Base-by-base conservation (phyloP, 2,329 filamentous ascomycete genomes). In the Stylonectria norvegica region DNA sequence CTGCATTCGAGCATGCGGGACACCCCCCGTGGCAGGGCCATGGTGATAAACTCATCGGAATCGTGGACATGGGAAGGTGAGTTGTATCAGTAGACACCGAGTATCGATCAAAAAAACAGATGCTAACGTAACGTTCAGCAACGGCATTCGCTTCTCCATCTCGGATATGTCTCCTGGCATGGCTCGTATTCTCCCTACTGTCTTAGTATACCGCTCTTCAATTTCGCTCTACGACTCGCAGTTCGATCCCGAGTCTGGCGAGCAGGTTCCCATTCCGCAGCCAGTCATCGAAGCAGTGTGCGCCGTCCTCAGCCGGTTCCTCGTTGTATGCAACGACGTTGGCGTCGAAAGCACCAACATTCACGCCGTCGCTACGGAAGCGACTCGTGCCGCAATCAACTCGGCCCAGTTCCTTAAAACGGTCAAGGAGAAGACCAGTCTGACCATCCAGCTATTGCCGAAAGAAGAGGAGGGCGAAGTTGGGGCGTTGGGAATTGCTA, bases 91-190 rank as follows among this genome's bases (percentile, higher is more conserved):
- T 9, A n/a, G 16, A 5, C 9, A 9, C 12, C 4, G 14, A 36
- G 54, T 30, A 53, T 33, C 22, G 4, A 36, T 32, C 4, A 22
- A 3, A 19, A 22, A 25, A 17, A 9, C 9, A 12, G 11, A 14
- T 19, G 29, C 10, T n/a, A 20, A 34, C 30, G 42, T 54, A 30
- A 55, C 44, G 14, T 29, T 12, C 19, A 78, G 82, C 64, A 86
- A 87, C 65, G 83, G 83, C 44, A 84, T 87, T 46, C 81, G 83
- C 25, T 84, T 86, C 65, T 85, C 81, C 8, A 82, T 87, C 43
- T 58, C 60, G 15, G 60, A 62, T 34, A 43, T 62, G 16, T 59
- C 60, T 11, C 38, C 76, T 8, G 68, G 71, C 5, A 77, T 76
- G 15, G 71, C 79, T 8, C 77, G 83, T 19, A 76, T 80, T 34